A percentile compares a stretch with the other conserved stretches of the same genome.
Conservation (phyloP, 345 rosid species). For the Citrus trifoliata region DNA sequence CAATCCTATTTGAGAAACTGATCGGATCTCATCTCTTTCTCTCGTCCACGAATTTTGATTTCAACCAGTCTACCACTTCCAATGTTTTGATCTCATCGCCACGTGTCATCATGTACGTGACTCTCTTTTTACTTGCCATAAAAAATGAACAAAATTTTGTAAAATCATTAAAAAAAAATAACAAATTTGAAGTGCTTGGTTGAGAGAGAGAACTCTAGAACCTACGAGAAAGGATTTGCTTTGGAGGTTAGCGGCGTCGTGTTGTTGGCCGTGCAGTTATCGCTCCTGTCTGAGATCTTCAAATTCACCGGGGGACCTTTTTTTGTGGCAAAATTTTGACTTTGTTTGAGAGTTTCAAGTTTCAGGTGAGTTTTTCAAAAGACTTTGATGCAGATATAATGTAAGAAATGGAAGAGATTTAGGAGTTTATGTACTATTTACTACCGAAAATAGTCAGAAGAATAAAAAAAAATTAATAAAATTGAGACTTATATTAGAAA, state of each 20-base stretch:
- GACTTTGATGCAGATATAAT: neutral
- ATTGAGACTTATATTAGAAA: neutral
- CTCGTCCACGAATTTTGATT: conserved; percentile 90
- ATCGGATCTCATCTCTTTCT: conserved; percentile 62
- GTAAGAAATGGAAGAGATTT: neutral
- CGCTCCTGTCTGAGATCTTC: neutral
- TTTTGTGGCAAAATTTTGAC: conserved; percentile 20
- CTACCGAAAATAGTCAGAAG: neutral
- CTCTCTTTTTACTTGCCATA: conserved; percentile 17
- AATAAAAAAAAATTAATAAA: neutral
- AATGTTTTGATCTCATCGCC: conserved; percentile 40
- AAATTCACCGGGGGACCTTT: conserved; percentile 6
- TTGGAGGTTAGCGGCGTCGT: conserved; percentile 7
- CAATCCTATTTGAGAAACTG: conserved; percentile 55
- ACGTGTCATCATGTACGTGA: conserved; percentile 47
- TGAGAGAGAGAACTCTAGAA: conserved; percentile 38
- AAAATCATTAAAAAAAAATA: neutral
- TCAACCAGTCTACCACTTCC: conserved; percentile 29
- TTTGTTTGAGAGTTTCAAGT: neutral
- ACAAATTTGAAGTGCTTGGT: conserved; percentile 17
- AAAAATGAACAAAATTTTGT: conserved; percentile 18
- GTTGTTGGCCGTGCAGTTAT: conserved; percentile 4
- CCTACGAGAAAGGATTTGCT: conserved; percentile 23
- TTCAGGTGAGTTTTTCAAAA: conserved; percentile 31
- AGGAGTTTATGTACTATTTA: neutral